Base-by-base conservation (phyloP, 2,329 filamentous ascomycete genomes). In the Proliferodiscus dingleyae region DNA sequence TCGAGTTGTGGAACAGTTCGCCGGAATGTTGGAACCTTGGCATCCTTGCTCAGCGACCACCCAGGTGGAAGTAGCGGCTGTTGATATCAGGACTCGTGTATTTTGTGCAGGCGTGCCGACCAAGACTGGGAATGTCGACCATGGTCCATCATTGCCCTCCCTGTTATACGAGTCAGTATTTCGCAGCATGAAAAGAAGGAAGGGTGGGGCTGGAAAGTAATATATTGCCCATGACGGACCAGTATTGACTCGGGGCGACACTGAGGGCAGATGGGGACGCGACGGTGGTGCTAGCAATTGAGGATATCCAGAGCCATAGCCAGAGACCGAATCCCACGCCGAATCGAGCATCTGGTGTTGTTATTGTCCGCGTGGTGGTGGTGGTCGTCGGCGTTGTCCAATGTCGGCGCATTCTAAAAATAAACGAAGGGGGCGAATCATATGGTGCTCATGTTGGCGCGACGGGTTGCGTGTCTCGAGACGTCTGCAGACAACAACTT, bases 51-150 rank as follows among this genome's bases (percentile, higher is more conserved):
- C n/a, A 33, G 45, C 28, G 2, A 55, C 49, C 5, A 69, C 65
- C 38, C 68, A 47, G 8, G 65, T 57, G 34, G 65, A 53, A 2
- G 66, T 62, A 9, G 66, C 66, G 1, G 66, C 63, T 8, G 67
- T 69, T 9, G 67, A 69, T 6, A 68, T 59, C 5, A 66, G 54
- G 3, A 67, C 66, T 43, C 66, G 56, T 11, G 68, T 51, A 45
- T 62, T 61, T 55, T 78, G 74, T n/a, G 65, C 61, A 5, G 77
- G 75, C 6, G 65, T 68, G 26, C 80, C 80, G 19, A 75, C 71
- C 58, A 67, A 74, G 45, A 89, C 68, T n/a, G 69, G 70, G 53
- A 87, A 79, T 7, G 81, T 77, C 7, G 83, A 87, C 86, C 86
- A 90, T 50, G 73, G 73, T 6, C 83, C 83, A 61, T 87, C 82